Percentiles rank a stretch among this genome's conserved stretches.
Conservation (phyloP, 345 rosid species). For the Capsella bursapastoris region DNA sequence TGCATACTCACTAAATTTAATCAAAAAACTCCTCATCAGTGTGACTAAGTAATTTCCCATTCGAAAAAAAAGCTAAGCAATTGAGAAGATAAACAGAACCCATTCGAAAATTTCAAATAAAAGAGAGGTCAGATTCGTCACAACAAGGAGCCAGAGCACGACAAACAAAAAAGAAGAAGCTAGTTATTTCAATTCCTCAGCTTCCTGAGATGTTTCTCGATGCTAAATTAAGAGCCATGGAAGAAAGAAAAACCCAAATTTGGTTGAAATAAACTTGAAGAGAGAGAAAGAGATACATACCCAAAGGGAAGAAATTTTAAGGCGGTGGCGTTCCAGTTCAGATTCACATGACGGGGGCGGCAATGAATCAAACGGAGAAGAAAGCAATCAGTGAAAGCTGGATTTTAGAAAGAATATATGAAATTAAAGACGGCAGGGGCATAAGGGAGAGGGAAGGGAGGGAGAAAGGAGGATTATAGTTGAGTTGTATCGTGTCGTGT, state of each 20-base stretch:
- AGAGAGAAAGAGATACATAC: not conserved
- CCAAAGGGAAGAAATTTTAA: not conserved
- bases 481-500: too few species aligned
- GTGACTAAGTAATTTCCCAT: not conserved
- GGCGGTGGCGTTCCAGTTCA: slow-evolving; percentile 28
- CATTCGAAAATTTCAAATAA: not conserved
- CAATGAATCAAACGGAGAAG: not conserved
- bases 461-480: slow-evolving; percentile 17
- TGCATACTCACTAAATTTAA: not conserved
- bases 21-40: not conserved
- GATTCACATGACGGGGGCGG: slow-evolving; percentile 17
- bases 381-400: slow-evolving; percentile 14
- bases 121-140: not conserved
- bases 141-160: not conserved
- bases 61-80: not conserved
- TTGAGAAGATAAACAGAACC: not conserved
- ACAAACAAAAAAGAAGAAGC: not conserved
- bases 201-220: slow-evolving; percentile 1
- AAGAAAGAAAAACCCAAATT: slow-evolving; percentile 25
- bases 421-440: slow-evolving; percentile 24
- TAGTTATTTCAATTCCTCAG: not conserved
- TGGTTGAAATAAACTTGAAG: not conserved
- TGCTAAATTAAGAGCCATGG: not conserved
- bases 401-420: slow-evolving; percentile 14
- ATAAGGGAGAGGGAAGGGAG: not conserved